Evolutionary conservation across 2,329 filamentous ascomycete species (phyloP), one percentile per base, ranked within the genome.

Genomic region (Tricladium varicosporioides): DNA sequence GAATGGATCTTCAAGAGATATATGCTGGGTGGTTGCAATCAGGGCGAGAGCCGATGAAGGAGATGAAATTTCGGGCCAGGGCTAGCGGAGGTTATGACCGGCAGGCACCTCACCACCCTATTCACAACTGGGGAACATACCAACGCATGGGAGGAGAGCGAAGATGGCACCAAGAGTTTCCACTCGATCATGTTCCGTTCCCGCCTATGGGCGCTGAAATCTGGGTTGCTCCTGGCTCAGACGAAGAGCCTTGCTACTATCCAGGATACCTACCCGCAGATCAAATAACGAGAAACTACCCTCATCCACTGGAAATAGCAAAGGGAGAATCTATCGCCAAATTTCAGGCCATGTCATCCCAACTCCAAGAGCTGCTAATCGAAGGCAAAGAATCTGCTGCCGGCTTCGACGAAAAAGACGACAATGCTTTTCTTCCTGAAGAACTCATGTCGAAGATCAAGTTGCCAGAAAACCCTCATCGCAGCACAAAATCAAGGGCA

Each of bases 141-240:
- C 48, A 51, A n/a, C 15, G 48, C 2, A 51, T 51, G 16, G 32
- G 22, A 22, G 49, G 49, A 16, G n/a, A 51, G 14, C 16, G 15
- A 16, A 40, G 36, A 22, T 42, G 16, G 18, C 49, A 51, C 36
- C 15, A n/a, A 13, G 10, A 11, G 36, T 51, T 42, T 16, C 49
- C 49, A 10, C 33, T 51, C 7, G 49, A 51, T 13, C 49, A 51
- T 22, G n/a, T 51, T 36, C 49, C 49, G n/a, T 51, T 44, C 7
- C 49, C 49, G 5, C 36, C 49, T 22, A 16, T 19, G 18, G 33
- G 14, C 2, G 22, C 42, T 16, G 48, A 51, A 36, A n/a, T 51
- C 19, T 43, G 40, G 40, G 40, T 43, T 14, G 9, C 13, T 14
- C 40, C 40, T 43, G 40, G 40, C 15, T 43, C 40, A 9, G 40